phyloP scores from a whole-genome alignment of 108 stramenopile species.

The Aurantiochytrium sp. region DNA sequence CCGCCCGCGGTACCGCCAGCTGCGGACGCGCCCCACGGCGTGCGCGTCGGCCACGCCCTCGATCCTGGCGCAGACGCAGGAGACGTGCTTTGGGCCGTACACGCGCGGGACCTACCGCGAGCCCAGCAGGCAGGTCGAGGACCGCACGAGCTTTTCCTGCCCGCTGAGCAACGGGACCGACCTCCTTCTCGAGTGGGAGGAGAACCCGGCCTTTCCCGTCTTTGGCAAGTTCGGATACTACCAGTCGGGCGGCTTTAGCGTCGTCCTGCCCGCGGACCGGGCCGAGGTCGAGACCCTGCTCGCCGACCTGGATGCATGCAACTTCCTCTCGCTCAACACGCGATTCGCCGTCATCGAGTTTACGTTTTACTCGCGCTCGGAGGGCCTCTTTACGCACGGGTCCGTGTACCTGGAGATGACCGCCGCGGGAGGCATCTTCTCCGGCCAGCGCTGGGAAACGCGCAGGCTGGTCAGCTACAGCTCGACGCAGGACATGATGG shows the following conservation, averaged over 20 bases:
- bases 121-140: neutral
- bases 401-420: neutral
- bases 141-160: neutral
- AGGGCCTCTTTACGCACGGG: conserved; percentile 6
- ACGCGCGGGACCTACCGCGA: neutral
- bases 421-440: neutral
- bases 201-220: neutral
- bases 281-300: neutral
- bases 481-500: neutral
- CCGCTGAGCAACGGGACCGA: neutral
- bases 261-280: neutral
- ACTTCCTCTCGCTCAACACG: neutral
- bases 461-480: neutral
- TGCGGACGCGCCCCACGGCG: neutral
- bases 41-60: neutral
- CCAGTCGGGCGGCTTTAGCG: neutral
- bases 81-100: neutral
- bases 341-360: conserved; percentile 4
- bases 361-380: neutral
- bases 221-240: neutral
- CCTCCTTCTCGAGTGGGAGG: neutral
- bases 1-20: neutral
- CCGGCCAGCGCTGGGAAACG: neutral
- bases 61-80: neutral
- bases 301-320: neutral